Evolutionary conservation across 257 asterid genomes (phyloP).

Genomic region (Solanum virginianum): DNA sequence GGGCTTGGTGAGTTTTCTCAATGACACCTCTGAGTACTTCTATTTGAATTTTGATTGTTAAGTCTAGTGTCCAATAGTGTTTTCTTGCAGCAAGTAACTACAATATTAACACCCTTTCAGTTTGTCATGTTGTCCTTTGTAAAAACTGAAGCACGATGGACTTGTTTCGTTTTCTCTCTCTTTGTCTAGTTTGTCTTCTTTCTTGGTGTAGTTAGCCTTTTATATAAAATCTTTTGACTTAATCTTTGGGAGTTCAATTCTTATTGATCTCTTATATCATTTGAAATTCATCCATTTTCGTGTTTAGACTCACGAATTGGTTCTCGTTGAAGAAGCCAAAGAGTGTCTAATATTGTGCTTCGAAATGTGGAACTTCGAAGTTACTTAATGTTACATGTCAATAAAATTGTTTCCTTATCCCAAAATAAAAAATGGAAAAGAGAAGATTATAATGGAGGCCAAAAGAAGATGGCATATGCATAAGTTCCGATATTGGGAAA

Average conservation of each 20-base stretch:
- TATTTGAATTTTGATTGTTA: not conserved
- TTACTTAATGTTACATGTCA: not conserved
- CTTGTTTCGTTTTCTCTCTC: not conserved
- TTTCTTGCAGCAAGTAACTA: not conserved
- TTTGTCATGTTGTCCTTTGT: not conserved
- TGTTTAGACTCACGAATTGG: not conserved
- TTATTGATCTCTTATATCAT: not conserved
- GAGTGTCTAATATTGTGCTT: not conserved
- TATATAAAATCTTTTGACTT: not conserved
- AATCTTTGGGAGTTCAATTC: not conserved
- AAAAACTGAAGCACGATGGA: not conserved
- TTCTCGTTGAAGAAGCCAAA: not conserved
- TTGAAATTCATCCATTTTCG: not conserved
- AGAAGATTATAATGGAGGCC: not conserved
- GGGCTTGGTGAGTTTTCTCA: not conserved
- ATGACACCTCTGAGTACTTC: not conserved
- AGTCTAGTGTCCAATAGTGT: not conserved
- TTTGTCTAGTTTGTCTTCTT: not conserved
- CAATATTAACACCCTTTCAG: not conserved
- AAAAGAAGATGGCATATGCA: not conserved
- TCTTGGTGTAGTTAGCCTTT: not conserved
- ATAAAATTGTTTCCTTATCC: not conserved
- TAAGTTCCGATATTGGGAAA: constrained; percentile 10
- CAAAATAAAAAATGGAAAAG: not conserved
- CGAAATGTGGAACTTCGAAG: not conserved